Conservation (phyloP, 495 filamentous ascomycete genomes). For the Pyrenula massariospora region DNA sequence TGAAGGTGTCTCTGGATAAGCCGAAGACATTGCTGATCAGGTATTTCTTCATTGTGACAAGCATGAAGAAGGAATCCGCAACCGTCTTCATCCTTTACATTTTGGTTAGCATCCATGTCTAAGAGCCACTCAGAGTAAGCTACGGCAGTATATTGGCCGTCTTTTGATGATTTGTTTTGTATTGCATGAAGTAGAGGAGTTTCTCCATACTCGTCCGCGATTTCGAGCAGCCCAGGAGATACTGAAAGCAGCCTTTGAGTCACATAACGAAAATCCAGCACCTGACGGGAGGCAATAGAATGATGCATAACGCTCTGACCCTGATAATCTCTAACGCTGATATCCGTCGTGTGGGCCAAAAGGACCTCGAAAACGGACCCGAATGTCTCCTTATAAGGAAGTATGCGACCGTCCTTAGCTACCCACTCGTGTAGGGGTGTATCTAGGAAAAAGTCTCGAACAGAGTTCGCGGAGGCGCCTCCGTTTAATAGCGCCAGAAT, state of each 20-base stretch:
- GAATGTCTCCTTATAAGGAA: neutral
- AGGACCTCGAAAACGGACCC: neutral
- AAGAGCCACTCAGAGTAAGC: neutral
- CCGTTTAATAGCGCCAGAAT: neutral
- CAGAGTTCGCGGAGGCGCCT: neutral
- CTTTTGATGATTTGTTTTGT: neutral
- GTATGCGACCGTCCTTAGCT: neutral
- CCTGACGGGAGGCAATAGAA: neutral
- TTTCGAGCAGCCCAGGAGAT: neutral
- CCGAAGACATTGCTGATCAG: neutral
- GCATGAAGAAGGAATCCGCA: neutral
- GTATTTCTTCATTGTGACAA: neutral
- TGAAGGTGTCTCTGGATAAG: neutral
- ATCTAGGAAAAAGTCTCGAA: neutral
- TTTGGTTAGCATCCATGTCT: neutral
- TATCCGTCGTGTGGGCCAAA: neutral
- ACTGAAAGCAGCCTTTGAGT: no score
- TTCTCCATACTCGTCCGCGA: neutral
- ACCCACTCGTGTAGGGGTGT: neutral
- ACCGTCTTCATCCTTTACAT: neutral
- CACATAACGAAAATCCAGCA: no score
- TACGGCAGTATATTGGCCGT: neutral
- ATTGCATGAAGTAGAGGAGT: neutral
- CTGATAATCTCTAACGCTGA: neutral
- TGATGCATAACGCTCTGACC: neutral